A percentile compares a stretch with the other conserved stretches of the same genome.
phyloP scores from a whole-genome alignment of 805 yeast species.

The Wickerhamomyces strasburgensis region DNA sequence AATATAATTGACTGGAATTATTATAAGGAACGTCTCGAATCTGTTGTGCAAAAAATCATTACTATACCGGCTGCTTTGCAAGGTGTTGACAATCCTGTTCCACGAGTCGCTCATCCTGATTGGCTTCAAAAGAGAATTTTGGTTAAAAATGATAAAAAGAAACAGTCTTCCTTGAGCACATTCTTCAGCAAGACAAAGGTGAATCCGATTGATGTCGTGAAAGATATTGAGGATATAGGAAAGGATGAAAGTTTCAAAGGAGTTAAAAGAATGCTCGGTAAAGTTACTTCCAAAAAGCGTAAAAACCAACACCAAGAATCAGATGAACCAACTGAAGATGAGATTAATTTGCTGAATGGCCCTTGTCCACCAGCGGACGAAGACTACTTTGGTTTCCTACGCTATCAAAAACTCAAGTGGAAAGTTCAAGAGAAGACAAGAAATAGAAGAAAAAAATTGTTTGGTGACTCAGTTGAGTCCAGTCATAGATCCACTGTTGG shows the following conservation, averaged over 20 bases:
- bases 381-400: conserved; percentile 64
- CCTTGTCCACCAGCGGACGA: conserved; percentile 61
- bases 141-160: conserved; percentile 56
- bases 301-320: conserved; percentile 28
- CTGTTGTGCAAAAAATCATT: conserved; percentile 90
- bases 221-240: conserved; percentile 76
- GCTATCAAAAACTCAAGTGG: conserved; percentile 88
- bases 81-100: conserved; percentile 84
- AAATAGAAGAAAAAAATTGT: conserved; percentile 65
- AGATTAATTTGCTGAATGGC: conserved; percentile 44
- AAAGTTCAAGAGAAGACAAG: conserved; percentile 65
- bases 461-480: conserved; percentile 59
- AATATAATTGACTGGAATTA: conserved; percentile 90
- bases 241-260: conserved; percentile 24
- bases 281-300: conserved; percentile 32
- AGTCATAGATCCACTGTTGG: conserved; percentile 60
- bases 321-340: conserved; percentile 40
- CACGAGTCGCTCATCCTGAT: conserved; percentile 88
- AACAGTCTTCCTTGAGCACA: conserved; percentile 59
- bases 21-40: conserved; percentile 83
- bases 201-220: conserved; percentile 38
- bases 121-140: conserved; percentile 75
- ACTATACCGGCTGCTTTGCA: conserved; percentile 97
- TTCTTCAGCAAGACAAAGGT: conserved; percentile 49
- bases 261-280: conserved; percentile 28